Evolutionary conservation across 352 stramenopile species (phyloP), one percentile per base, ranked within the genome.

Genomic region (Phytopythium sindhum): DNA sequence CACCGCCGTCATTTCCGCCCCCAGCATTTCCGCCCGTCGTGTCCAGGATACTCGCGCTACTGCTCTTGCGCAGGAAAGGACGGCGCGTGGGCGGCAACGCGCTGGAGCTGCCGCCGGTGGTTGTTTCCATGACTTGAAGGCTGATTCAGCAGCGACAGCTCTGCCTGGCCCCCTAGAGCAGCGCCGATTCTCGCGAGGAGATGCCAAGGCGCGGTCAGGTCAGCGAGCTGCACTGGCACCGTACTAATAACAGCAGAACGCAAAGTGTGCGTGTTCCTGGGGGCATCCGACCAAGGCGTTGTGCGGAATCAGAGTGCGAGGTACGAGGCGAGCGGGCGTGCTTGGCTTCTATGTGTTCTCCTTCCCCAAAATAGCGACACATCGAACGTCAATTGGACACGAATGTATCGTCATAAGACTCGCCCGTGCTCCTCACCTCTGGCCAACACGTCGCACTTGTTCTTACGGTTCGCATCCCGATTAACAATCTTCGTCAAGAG

Each of bases 61-160:
- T 89, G 64, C 76, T 89, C 66, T 90, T 90, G 7, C 79, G 75
- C 39, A 91, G 28, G 26, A 55, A n/a, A 2, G 26, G 12, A 1
- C 19, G 48, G 23, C 17, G 48, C 6, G 42, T 50, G 6, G 17
- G 26, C 14, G 48, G 48, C 48, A 39, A 24, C 26, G 48, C 14
- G 26, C 14, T 39, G 26, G 26, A 1, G 14, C 24, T 35, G 3
- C 48, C 28, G 19, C 12, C 15, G 14, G 14, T 19, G 14, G 17
- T 55, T 28, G 17, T 23, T 12, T n/a, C 24, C 48, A 55, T 55
- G 4, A 17, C 11, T 17, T 23, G 11, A 23, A 21, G 3, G 14
- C 0, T 5, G 47, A n/a, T 11, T 28, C 14, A 21, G 47, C 47
- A 33, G 24, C 42, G 39, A 8, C 39, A 15, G 42, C 21, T 3